A percentile compares a stretch with the other conserved stretches of the same genome.
Conservation (phyloP, 495 filamentous ascomycete genomes). For the Oleoguttula mirabilis region DNA sequence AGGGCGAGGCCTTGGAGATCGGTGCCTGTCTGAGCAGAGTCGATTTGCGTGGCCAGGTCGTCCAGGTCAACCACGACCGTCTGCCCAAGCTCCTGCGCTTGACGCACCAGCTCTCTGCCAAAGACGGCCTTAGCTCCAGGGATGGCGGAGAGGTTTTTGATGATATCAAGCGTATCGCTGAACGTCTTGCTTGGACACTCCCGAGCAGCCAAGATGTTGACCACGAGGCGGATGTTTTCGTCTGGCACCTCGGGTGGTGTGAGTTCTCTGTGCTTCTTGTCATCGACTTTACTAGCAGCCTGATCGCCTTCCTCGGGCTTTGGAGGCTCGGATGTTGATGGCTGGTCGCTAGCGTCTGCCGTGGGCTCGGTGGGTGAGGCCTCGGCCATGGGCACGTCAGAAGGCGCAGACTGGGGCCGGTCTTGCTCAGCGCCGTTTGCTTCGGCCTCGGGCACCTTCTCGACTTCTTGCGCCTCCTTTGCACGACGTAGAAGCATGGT, state of each 20-base stretch:
- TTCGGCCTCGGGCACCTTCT: slow-evolving; percentile 39
- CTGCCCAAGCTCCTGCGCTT: slow-evolving; percentile 72
- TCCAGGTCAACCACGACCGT: slow-evolving; percentile 75
- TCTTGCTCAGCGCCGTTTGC: slow-evolving; percentile 22
- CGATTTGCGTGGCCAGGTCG: slow-evolving; percentile 76
- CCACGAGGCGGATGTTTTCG: slow-evolving; percentile 78
- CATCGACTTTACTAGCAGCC: slow-evolving; percentile 24
- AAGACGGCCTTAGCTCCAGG: slow-evolving; percentile 84
- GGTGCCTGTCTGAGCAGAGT: slow-evolving; percentile 73
- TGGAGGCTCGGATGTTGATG: slow-evolving; percentile 24
- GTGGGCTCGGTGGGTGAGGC: slow-evolving; percentile 4
- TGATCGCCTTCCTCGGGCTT: slow-evolving; percentile 29
- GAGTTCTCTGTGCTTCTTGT: slow-evolving; percentile 60
- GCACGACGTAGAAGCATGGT: slow-evolving; percentile 55
- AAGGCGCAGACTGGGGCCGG: slow-evolving; percentile 17
- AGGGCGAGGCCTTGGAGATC: slow-evolving; percentile 91
- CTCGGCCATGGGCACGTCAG: slow-evolving; percentile 19
- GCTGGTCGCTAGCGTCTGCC: slow-evolving; percentile 3
- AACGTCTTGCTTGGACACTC: slow-evolving; percentile 97
- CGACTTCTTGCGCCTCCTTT: slow-evolving; percentile 54
- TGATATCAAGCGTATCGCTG: slow-evolving; percentile 88
- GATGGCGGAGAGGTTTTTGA: slow-evolving; percentile 92
- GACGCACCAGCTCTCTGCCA: slow-evolving; percentile 74
- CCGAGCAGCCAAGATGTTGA: slow-evolving; percentile 87
- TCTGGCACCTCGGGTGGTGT: slow-evolving; percentile 81